Base-by-base conservation (phyloP, 2,329 filamentous ascomycete genomes). In the Colletotrichum eleusines region DNA sequence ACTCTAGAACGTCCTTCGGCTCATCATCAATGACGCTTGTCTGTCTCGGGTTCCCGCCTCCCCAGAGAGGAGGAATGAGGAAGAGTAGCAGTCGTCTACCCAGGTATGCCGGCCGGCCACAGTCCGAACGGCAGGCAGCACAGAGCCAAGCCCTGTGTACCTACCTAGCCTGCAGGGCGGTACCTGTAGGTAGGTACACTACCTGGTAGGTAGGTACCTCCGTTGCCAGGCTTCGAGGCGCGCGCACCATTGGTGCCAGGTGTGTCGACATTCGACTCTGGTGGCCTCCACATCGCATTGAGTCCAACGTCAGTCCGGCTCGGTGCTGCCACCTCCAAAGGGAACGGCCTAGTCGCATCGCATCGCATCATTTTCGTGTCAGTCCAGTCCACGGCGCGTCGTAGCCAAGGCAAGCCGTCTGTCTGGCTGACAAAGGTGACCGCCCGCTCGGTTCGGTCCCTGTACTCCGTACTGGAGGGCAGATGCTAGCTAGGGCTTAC, bases 211-310 rank as follows among this genome's bases (percentile, higher is more conserved):
- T 40, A 40, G 38, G 14, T 20, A 20, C 16, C n/a, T n/a, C n/a
- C 40, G 16, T 9, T 28, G 28, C 57, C 31, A 31, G 44, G 31
- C 33, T 40, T 35, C 59, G 20, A 51, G 31, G 9, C 5, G 40
- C 40, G 5, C 31, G 51, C 51, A 18, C 35, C 55, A 71, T 63
- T 54, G 38, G 64, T 55, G 28, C 63, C 44, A 40, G 28, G 59
- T 58, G 51, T 68, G 58, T 40, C 58, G 64, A 53, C 44, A 58
- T 58, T 68, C 14, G 58, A 23, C 33, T 48, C 57, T 71, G 68
- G 68, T 63, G 57, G 68, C 53, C 63, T 63, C 68, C 68, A 71
- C 68, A 65, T 54, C 28, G 54, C 66, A 71, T 58, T 38, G 51
- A 71, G 63, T 71, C 67, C 64, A 62, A 71, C 58, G 64, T 71